Evolutionary conservation across 306 rosid genomes (phyloP).

Genomic region (Psophocarpus tetragonolobus): DNA sequence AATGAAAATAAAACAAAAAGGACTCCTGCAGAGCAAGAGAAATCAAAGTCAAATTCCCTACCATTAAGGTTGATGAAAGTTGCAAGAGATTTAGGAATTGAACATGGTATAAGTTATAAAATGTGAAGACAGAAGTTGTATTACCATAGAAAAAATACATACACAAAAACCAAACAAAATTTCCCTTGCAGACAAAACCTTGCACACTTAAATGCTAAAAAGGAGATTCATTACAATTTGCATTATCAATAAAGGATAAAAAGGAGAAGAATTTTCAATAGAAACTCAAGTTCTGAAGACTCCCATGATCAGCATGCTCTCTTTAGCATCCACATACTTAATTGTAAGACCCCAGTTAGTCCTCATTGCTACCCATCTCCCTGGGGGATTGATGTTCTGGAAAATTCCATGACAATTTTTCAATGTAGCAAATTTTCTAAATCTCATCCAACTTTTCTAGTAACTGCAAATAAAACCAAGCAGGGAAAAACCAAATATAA

Average conservation of each 20-base stretch:
- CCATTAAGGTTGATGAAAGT: background rate
- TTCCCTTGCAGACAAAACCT: background rate
- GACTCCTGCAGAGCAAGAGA: background rate
- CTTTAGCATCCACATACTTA: conserved; percentile 22
- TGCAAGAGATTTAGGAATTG: background rate
- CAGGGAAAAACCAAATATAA: conserved; percentile 12
- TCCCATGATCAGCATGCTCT: conserved; percentile 12
- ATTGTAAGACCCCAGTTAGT: background rate
- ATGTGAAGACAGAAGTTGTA: background rate
- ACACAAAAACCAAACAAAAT: background rate
- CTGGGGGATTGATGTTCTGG: background rate
- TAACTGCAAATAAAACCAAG: background rate
- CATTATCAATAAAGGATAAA: background rate
- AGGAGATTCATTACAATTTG: background rate
- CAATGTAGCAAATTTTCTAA: conserved; percentile 7
- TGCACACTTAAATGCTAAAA: background rate
- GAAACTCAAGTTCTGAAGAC: conserved; percentile 5
- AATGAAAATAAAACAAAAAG: background rate
- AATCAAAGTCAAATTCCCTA: background rate
- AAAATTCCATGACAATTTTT: conserved; percentile 26
- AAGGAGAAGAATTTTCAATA: background rate
- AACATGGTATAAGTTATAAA: background rate
- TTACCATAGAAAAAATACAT: background rate
- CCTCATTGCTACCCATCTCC: background rate
- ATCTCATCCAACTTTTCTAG: conserved; percentile 9